Conservation (phyloP, 1,284 basidiomycete genomes). For the Vanrija humicola region DNA sequence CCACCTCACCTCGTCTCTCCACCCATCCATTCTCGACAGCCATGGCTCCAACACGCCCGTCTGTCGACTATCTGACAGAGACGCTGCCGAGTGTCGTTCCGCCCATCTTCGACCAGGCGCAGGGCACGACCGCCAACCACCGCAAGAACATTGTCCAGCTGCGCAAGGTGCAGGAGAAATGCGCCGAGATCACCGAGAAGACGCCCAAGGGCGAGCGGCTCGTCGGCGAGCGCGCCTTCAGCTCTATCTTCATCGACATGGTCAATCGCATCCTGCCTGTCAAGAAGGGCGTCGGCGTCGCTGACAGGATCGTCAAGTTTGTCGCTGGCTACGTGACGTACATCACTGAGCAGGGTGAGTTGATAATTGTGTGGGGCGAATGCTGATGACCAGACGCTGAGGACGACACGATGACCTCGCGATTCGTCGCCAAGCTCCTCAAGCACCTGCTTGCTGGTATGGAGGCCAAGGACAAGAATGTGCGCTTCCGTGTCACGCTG, state of each 20-base stretch:
- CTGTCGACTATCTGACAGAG: constrained; percentile 35
- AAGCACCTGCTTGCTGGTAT: constrained; percentile 79
- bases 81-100: constrained; percentile 50
- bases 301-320: constrained; percentile 81
- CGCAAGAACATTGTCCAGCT: constrained; percentile 87
- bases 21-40: not conserved
- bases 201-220: constrained; percentile 57
- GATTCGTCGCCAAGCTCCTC: constrained; percentile 70
- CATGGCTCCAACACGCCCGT: constrained; percentile 21
- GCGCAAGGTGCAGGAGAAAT: constrained; percentile 72
- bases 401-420: constrained; percentile 64
- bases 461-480: constrained; percentile 81
- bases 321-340: constrained; percentile 76
- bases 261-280: constrained; percentile 66
- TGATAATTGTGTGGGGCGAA: constrained; percentile 14
- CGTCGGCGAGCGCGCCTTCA: constrained; percentile 76
- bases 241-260: constrained; percentile 67
- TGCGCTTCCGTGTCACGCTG: constrained; percentile 74
- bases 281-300: constrained; percentile 78
- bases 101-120: constrained; percentile 75
- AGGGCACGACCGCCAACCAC: constrained; percentile 77
- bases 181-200: constrained; percentile 58
- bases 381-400: constrained; percentile 45
- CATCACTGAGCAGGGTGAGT: constrained; percentile 70
- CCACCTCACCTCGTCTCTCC: not conserved